Conservation (phyloP, 257 asterid species). For the Prunella vulgaris region DNA sequence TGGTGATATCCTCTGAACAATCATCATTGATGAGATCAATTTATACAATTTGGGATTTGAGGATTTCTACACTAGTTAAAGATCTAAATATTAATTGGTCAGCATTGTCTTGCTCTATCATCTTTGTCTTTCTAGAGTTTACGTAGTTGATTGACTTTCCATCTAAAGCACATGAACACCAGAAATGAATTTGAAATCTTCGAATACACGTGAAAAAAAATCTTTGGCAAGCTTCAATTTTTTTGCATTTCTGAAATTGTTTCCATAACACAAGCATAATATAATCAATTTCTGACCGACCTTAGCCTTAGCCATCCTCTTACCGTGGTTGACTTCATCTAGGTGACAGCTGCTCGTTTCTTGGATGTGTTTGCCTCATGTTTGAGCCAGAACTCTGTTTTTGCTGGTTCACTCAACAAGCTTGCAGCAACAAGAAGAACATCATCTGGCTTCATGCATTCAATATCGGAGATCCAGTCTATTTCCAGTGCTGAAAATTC, state of each 20-base stretch:
- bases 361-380: slow-evolving; percentile 87
- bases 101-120: not conserved
- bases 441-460: slow-evolving; percentile 70
- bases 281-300: not conserved
- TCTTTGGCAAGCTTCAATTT: not conserved
- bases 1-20: not conserved
- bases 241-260: slow-evolving; percentile 1
- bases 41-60: not conserved
- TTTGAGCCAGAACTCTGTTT: slow-evolving; percentile 78
- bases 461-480: slow-evolving; percentile 80
- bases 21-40: not conserved
- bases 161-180: not conserved
- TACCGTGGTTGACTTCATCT: slow-evolving; percentile 18
- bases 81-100: not conserved
- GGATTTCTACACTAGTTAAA: not conserved
- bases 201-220: not conserved
- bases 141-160: not conserved
- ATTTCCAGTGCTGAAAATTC: slow-evolving; percentile 28
- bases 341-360: slow-evolving; percentile 78
- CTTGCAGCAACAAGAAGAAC: slow-evolving; percentile 50
- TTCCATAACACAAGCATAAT: not conserved
- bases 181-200: not conserved
- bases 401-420: slow-evolving; percentile 83
- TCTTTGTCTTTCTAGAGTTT: not conserved
- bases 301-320: not conserved